These are phyloP conservation scores for Neofusicoccum sp. DNA, from an alignment of 2,329 filamentous ascomycete genomes.

Conservation along the genomic window DNA sequence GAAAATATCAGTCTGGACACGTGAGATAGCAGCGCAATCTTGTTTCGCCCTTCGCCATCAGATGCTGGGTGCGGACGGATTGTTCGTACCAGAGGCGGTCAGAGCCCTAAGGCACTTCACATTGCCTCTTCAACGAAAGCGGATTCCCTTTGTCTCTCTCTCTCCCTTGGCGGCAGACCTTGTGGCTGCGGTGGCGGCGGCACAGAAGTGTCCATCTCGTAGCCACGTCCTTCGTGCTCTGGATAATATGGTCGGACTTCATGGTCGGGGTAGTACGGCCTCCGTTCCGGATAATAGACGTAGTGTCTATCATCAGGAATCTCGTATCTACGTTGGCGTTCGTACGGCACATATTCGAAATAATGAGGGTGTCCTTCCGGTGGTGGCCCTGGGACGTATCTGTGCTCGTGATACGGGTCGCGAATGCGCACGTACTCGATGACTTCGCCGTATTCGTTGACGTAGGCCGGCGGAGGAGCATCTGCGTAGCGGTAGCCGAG, in stretches of 20 bases:
- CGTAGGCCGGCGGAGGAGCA: slow-evolving; percentile 1
- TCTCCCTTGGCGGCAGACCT: not conserved
- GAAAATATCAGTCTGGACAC: not conserved
- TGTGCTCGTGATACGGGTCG: slow-evolving; percentile 10
- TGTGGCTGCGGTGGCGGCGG: not conserved
- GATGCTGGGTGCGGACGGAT: not conserved
- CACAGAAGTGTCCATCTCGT: slow-evolving; percentile 3
- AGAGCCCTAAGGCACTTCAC: not conserved
- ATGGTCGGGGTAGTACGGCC: slow-evolving; percentile 1
- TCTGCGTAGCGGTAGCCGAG: slow-evolving; percentile 13
- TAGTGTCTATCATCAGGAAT: slow-evolving; percentile 6
- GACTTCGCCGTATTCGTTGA: slow-evolving; percentile 21
- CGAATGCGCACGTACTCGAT: slow-evolving; percentile 20
- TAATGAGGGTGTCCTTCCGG: not conserved
- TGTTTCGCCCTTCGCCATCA: not conserved
- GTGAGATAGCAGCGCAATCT: not conserved
- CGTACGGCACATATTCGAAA: slow-evolving; percentile 12
- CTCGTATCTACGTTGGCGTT: slow-evolving; percentile 10
- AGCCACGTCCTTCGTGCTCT: not conserved
- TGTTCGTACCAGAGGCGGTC: not conserved
- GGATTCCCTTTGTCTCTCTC: slow-evolving; percentile 5
- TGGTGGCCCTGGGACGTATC: slow-evolving; percentile 5
- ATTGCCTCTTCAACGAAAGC: not conserved
- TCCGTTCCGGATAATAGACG: slow-evolving; percentile 14
- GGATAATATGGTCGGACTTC: not conserved